Evolutionary conservation across 768 basidiomycete genomes (phyloP), one percentile per base, ranked within the genome.

Genomic region (Rhizopogon vesiculosus): DNA sequence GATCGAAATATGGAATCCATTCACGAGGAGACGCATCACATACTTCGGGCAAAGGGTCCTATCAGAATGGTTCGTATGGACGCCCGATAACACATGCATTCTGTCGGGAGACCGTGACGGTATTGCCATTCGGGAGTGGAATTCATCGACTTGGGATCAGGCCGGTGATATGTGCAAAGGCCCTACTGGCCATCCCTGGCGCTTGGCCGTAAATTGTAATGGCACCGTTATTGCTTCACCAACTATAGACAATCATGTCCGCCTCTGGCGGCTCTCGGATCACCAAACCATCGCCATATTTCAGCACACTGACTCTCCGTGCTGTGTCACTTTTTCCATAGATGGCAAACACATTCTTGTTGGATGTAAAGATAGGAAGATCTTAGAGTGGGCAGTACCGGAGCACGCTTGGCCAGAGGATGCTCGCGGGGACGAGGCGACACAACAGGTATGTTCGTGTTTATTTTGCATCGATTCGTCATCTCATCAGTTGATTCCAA

Each of bases 261-360:
- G 42, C 42, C 42, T 42, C 42, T 39, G 69, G 69, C 60, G 70
- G 15, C 31, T 64, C 8, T 29, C 38, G 40, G 43, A 44, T 44
- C 25, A 7, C 8, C 15, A 13, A 44, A 44, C 25, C 25, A 44
- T 44, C 7, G 22, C 25, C 2, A 25, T 25, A 45, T 31, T 45
- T 28, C 28, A 45, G n/a, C 45, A 45, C 10, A n/a, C 28, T 12
- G 45, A 10, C 2, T 16, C 3, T 16, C 28, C 29, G 16, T 29
- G n/a, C 10, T 45, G 45, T 5, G 28, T 45, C n/a, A 29, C 45
- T 3, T 45, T 45, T 16, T 45, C 45, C 28, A 8, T 2, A 2
- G 45, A 45, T 29, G 28, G 6, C n/a, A 29, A 3, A 28, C 28
- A 29, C 9, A 12, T 45, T 28, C 16, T 45, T 9, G 29, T 16